phyloP scores from a whole-genome alignment of 345 rosid species.

The Eucalyptus dawsonii region DNA sequence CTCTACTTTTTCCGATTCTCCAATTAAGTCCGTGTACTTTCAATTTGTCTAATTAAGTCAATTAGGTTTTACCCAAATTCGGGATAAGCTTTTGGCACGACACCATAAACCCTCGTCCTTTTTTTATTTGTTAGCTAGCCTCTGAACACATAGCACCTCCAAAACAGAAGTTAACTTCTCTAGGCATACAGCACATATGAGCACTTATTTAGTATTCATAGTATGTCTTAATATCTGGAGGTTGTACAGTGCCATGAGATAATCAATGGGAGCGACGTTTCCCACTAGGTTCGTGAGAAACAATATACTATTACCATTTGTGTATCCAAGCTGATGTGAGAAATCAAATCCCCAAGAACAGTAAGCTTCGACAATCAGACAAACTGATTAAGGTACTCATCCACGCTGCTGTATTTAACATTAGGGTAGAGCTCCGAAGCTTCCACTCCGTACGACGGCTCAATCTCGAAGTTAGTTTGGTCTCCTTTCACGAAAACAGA shows the following conservation, averaged over 20 bases:
- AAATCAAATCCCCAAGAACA: not conserved
- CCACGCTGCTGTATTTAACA: not conserved
- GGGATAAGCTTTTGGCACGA: no score
- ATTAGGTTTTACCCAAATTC: no score
- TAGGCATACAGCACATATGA: not conserved
- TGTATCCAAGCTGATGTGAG: not conserved
- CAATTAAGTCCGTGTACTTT: no score
- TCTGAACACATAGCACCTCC: not conserved
- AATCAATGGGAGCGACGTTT: not conserved
- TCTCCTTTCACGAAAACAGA: not conserved
- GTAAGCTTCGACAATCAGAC: not conserved
- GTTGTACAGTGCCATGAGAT: not conserved
- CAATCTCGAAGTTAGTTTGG: not conserved
- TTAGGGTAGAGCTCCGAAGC: conserved; percentile 1
- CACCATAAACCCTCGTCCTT: not conserved
- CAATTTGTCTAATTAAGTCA: no score
- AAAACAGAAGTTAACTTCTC: not conserved
- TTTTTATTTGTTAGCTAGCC: not conserved
- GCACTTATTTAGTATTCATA: not conserved
- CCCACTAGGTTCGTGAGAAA: not conserved
- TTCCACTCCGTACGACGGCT: not conserved
- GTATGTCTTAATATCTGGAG: not conserved
- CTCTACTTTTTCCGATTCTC: no score
- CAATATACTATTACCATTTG: not conserved
- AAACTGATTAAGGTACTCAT: not conserved